Percentiles rank a stretch among this genome's conserved stretches.
These are phyloP conservation scores for Graphium sp. DNA, from an alignment of 2,329 filamentous ascomycete species.

Conservation along the genomic window DNA sequence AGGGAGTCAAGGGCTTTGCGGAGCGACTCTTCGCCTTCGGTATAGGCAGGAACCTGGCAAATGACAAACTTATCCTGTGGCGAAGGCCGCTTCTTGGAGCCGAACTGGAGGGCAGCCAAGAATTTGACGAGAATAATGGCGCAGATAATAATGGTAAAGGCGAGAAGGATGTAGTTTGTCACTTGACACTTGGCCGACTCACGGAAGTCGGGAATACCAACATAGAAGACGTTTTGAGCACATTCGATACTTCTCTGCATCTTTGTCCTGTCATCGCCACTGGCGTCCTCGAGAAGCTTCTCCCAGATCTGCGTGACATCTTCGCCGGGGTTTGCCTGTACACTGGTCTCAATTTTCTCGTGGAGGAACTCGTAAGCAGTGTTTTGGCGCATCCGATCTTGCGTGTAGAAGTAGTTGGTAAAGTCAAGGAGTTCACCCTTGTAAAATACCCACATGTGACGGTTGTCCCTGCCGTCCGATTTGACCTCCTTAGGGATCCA, in stretches of 20 bases:
- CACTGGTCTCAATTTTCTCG: conserved; percentile 43
- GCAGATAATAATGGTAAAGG: conserved; percentile 73
- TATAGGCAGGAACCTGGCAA: conserved; percentile 94
- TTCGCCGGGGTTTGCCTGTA: conserved; percentile 60
- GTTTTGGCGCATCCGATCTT: conserved; percentile 36
- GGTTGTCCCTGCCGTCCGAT: conserved; percentile 46
- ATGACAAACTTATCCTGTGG: conserved; percentile 98
- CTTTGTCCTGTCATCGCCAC: conserved; percentile 25
- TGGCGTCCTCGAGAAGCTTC: conserved; percentile 25
- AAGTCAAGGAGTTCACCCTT: conserved; percentile 69
- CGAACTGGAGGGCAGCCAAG: conserved; percentile 80
- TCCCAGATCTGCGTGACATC: conserved; percentile 59
- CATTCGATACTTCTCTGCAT: conserved; percentile 59
- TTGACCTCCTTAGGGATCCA: conserved; percentile 43
- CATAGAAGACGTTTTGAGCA: conserved; percentile 67
- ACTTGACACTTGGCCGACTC: conserved; percentile 58
- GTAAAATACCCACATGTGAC: conserved; percentile 67
- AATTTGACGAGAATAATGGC: conserved; percentile 76
- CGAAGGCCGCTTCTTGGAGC: conserved; percentile 73
- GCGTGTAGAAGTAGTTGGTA: conserved; percentile 78
- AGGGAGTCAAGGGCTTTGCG: conserved; percentile 87
- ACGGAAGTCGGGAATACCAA: conserved; percentile 75
- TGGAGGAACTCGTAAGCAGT: conserved; percentile 57
- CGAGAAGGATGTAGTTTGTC: conserved; percentile 81
- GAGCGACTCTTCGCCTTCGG: conserved; percentile 89